Conservation (phyloP, 2,329 filamentous ascomycete genomes). For the Pseudogymnoascus sp. region DNA sequence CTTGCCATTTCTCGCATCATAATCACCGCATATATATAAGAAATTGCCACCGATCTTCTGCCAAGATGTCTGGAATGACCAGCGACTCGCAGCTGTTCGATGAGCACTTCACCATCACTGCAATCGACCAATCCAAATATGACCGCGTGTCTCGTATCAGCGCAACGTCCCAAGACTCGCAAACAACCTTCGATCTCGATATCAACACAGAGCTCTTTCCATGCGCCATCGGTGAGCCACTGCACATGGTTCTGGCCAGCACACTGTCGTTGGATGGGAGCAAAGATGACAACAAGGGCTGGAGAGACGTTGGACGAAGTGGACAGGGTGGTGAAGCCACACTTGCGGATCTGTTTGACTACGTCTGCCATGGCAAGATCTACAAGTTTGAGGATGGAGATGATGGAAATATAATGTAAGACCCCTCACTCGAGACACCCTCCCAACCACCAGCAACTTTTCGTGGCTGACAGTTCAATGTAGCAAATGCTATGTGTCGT, state of each 20-base stretch:
- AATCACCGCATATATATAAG: background rate
- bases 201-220: constrained; percentile 92
- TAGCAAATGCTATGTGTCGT: constrained; percentile 90
- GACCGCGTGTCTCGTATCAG: constrained; percentile 85
- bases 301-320: constrained; percentile 63
- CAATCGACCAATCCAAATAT: constrained; percentile 79
- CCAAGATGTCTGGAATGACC: constrained; percentile 34
- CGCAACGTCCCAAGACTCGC: constrained; percentile 65
- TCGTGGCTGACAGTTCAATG: constrained; percentile 13
- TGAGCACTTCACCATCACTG: constrained; percentile 77
- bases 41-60: background rate
- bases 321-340: constrained; percentile 47
- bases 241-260: constrained; percentile 76
- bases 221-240: constrained; percentile 60
- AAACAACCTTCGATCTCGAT: constrained; percentile 75
- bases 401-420: constrained; percentile 79
- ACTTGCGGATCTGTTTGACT: constrained; percentile 74
- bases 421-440: constrained; percentile 22
- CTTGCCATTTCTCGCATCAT: background rate
- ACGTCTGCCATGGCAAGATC: constrained; percentile 82
- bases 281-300: constrained; percentile 69
- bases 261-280: constrained; percentile 80
- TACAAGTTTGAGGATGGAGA: constrained; percentile 78
- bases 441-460: background rate
- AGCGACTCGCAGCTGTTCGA: constrained; percentile 91